Percentiles rank a stretch among this genome's conserved stretches.
These are phyloP conservation scores for Hericium rajendrae DNA, from an alignment of 768 basidiomycete genomes.

Conservation along the genomic window DNA sequence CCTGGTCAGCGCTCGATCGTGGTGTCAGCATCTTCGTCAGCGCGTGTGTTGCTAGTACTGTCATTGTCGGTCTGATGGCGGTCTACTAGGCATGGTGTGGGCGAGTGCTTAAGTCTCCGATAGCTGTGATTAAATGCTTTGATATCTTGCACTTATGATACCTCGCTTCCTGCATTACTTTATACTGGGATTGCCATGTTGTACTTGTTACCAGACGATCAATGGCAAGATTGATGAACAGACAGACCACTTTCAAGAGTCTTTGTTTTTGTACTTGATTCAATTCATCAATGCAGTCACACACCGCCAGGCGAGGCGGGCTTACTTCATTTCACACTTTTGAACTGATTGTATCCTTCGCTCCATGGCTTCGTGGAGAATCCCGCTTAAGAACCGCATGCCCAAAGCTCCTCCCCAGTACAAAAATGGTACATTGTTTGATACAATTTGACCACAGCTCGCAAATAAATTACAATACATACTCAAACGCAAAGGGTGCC, in stretches of 20 bases:
- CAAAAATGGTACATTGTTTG: too few species aligned
- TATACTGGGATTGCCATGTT: neutral
- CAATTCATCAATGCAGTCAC: too few species aligned
- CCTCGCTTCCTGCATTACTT: neutral
- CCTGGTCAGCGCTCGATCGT: conserved; percentile 6
- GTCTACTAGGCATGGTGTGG: conserved; percentile 1
- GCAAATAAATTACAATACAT: neutral
- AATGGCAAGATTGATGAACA: neutral
- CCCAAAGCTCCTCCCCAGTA: too few species aligned
- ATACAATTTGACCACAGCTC: too few species aligned
- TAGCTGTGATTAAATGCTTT: neutral
- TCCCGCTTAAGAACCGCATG: too few species aligned
- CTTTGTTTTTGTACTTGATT: too few species aligned
- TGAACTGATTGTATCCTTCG: too few species aligned
- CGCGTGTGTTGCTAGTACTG: conserved; percentile 3
- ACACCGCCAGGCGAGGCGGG: too few species aligned
- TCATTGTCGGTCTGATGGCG: conserved; percentile 4
- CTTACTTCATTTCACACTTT: too few species aligned
- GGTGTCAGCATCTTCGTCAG: conserved; percentile 11
- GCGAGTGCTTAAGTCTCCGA: neutral
- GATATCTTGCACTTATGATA: neutral
- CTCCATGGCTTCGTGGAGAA: too few species aligned
- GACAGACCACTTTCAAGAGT: too few species aligned
- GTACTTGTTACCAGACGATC: neutral
- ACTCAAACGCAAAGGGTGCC: neutral